Percentiles rank a stretch among this genome's conserved stretches.
Evolutionary conservation across 495 filamentous ascomycete species (phyloP).

Genomic region (Aspergillus diversus): DNA sequence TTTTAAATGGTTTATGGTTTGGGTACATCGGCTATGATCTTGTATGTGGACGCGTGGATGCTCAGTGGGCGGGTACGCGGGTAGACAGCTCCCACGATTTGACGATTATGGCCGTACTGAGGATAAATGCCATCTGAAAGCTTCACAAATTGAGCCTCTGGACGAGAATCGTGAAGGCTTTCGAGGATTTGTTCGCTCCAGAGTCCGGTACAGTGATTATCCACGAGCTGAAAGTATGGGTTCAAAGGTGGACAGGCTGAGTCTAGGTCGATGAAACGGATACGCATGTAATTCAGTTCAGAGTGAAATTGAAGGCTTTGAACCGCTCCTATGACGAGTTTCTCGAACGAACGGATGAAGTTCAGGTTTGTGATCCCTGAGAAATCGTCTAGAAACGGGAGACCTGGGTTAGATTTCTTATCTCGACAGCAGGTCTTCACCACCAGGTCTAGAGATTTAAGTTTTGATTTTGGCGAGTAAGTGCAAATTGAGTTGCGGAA

Average conservation of each 20-base stretch:
- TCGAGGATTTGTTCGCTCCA: slow-evolving; percentile 69
- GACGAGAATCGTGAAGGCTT: slow-evolving; percentile 55
- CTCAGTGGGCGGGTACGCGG: slow-evolving; percentile 37
- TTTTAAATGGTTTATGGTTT: slow-evolving; percentile 23
- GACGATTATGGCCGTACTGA: slow-evolving; percentile 34
- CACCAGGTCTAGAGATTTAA: slow-evolving; percentile 67
- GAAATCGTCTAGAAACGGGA: slow-evolving; percentile 50
- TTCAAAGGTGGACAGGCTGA: slow-evolving; percentile 57
- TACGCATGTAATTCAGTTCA: slow-evolving; percentile 59
- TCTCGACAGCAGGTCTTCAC: slow-evolving; percentile 72
- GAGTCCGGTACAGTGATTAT: slow-evolving; percentile 63
- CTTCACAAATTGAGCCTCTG: slow-evolving; percentile 58
- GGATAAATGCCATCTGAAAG: slow-evolving; percentile 56
- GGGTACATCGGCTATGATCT: slow-evolving; percentile 40
- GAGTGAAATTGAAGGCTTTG: slow-evolving; percentile 56
- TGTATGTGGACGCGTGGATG: slow-evolving; percentile 38
- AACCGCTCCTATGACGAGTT: slow-evolving; percentile 63
- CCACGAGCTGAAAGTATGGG: slow-evolving; percentile 64
- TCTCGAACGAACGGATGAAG: slow-evolving; percentile 69
- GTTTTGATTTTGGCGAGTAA: slow-evolving; percentile 39
- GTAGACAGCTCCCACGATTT: slow-evolving; percentile 36
- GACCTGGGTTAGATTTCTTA: slow-evolving; percentile 33
- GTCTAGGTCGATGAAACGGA: slow-evolving; percentile 75
- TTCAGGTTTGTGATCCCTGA: slow-evolving; percentile 68
- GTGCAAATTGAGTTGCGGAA: slow-evolving; percentile 37